Evolutionary conservation across 2,329 filamentous ascomycete species (phyloP).

Genomic region (Aspergillus sp.): DNA sequence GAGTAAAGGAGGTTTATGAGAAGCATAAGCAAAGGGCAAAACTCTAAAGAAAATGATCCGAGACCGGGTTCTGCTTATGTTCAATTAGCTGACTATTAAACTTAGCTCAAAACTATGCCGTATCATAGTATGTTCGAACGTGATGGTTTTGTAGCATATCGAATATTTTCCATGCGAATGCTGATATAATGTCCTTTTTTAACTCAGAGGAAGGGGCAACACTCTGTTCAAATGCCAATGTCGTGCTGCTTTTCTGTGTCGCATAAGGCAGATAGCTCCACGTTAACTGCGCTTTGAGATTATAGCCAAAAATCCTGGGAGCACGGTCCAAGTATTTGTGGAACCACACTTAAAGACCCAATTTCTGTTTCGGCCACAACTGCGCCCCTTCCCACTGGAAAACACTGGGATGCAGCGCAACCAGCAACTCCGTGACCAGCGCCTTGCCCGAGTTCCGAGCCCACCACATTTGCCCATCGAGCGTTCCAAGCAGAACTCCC

Average conservation of each 20-base stretch:
- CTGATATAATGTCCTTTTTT: too few species aligned
- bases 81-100: background rate
- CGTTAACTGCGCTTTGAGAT: too few species aligned
- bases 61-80: too few species aligned
- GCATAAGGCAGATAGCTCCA: too few species aligned
- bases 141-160: too few species aligned
- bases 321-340: too few species aligned
- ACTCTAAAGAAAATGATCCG: slow-evolving; percentile 5
- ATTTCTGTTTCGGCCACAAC: slow-evolving; percentile 24
- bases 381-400: slow-evolving; percentile 20
- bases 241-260: too few species aligned
- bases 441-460: slow-evolving; percentile 26
- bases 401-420: slow-evolving; percentile 14
- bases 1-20: slow-evolving; percentile 16
- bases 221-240: too few species aligned
- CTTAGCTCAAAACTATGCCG: background rate
- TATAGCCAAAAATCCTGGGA: too few species aligned
- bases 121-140: too few species aligned
- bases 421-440: slow-evolving; percentile 22
- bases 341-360: slow-evolving; percentile 15
- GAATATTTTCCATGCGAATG: too few species aligned
- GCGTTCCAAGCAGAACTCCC: slow-evolving; percentile 26
- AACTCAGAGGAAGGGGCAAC: too few species aligned
- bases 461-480: slow-evolving; percentile 30
- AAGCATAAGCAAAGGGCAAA: slow-evolving; percentile 14